These are phyloP conservation scores for Aureobasidium zeae DNA, from an alignment of 2,329 filamentous ascomycete species.

Conservation along the genomic window DNA sequence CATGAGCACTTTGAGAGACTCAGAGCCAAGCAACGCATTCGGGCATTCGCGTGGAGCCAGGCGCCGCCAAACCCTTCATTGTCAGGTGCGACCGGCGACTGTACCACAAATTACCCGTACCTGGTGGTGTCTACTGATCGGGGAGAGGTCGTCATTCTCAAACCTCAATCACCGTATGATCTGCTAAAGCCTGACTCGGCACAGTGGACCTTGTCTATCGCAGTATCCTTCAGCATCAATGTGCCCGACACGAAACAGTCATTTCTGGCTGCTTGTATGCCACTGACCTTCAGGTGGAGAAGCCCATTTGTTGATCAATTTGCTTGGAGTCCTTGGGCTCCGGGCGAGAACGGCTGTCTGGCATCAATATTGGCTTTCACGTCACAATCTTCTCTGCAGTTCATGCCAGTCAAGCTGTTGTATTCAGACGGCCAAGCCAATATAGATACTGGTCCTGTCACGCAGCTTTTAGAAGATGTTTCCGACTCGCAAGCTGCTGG, in stretches of 20 bases:
- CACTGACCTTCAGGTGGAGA: constrained; percentile 24
- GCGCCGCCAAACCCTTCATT: constrained; percentile 19
- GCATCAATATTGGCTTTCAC: constrained; percentile 30
- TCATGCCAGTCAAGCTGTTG: not conserved
- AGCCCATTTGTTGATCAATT: constrained; percentile 29
- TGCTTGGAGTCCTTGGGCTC: constrained; percentile 34
- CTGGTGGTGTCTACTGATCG: constrained; percentile 35
- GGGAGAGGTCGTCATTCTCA: constrained; percentile 32
- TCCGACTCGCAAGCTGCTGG: constrained; percentile 14
- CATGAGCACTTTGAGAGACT: constrained; percentile 16
- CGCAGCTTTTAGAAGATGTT: not conserved
- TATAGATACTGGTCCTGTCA: not conserved
- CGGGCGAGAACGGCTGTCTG: constrained; percentile 17
- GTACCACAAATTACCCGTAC: constrained; percentile 15
- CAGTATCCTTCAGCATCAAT: constrained; percentile 2
- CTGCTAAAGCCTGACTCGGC: constrained; percentile 16
- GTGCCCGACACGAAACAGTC: not conserved
- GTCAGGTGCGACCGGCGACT: constrained; percentile 5
- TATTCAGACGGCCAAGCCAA: not conserved
- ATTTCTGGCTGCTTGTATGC: constrained; percentile 9
- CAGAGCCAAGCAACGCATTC: constrained; percentile 31
- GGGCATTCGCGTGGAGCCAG: constrained; percentile 36
- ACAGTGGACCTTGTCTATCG: constrained; percentile 18
- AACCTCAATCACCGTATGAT: constrained; percentile 32
- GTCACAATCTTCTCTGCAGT: constrained; percentile 15